These are phyloP conservation scores for Phytophthora tentaculata DNA, from an alignment of 352 stramenopile genomes.

Conservation along the genomic window DNA sequence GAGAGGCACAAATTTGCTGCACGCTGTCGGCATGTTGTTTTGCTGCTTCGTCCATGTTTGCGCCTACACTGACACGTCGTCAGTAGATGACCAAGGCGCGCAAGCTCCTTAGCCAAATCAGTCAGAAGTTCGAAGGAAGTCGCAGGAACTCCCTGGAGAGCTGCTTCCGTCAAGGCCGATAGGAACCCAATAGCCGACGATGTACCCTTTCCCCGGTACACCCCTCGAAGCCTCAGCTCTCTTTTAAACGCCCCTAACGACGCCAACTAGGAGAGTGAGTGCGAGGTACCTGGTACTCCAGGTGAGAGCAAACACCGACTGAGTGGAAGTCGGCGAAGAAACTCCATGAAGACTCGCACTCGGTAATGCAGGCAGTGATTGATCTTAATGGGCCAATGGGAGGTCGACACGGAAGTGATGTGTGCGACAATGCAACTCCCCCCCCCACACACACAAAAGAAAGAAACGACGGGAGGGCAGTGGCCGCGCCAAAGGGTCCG, in stretches of 20 bases:
- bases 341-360: background rate
- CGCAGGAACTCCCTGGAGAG: background rate
- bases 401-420: background rate
- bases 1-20: conserved; percentile 17
- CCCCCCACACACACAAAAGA: background rate
- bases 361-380: background rate
- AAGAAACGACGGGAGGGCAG: background rate
- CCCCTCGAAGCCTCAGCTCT: background rate
- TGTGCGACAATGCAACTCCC: conserved; percentile 1
- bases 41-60: background rate
- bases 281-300: conserved; percentile 2
- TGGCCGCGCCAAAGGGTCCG: too few relatives aligned
- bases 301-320: background rate
- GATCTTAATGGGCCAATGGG: background rate
- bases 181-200: background rate
- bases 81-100: background rate
- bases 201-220: background rate
- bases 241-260: conserved; percentile 1
- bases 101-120: background rate
- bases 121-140: background rate
- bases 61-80: conserved; percentile 1
- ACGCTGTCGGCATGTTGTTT: background rate
- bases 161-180: background rate
- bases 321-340: background rate
- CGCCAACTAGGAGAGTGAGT: background rate